Evolutionary conservation across 1,139 yeast species (phyloP).

Genomic region (Pichia sp.): DNA sequence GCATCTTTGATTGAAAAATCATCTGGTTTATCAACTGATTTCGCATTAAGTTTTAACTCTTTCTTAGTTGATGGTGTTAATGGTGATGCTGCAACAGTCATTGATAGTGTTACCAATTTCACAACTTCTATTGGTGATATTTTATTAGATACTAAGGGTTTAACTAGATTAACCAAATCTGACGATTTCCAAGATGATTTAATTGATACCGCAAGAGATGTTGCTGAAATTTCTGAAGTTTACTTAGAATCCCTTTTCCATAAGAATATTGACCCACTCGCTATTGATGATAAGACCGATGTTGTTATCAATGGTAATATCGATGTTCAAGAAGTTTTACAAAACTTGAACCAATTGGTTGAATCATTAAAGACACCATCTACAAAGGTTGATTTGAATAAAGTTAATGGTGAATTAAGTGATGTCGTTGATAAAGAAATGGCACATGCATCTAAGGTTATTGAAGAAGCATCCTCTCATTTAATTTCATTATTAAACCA

Average conservation of each 20-base stretch:
- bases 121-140: conserved; percentile 66
- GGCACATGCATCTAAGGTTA: conserved; percentile 68
- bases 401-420: conserved; percentile 44
- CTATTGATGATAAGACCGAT: conserved; percentile 67
- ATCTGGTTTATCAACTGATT: conserved; percentile 73
- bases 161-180: conserved; percentile 48
- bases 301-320: conserved; percentile 73
- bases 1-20: conserved; percentile 71
- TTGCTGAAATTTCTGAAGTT: conserved; percentile 60
- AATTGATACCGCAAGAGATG: conserved; percentile 48
- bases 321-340: conserved; percentile 69
- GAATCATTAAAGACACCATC: conserved; percentile 56
- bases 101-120: conserved; percentile 65
- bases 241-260: conserved; percentile 64
- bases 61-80: conserved; percentile 76
- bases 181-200: conserved; percentile 53
- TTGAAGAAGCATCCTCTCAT: conserved; percentile 63
- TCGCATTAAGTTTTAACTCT: conserved; percentile 76
- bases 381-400: conserved; percentile 28
- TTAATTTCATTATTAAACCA: conserved; percentile 51
- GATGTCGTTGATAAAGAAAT: conserved; percentile 74
- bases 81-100: conserved; percentile 67
- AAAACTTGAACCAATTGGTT: conserved; percentile 52
- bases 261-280: conserved; percentile 45
- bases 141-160: conserved; percentile 68